These are phyloP conservation scores for Cryptosporidium sp. DNA, from an alignment of 169 alveolate genomes.

Conservation along the genomic window DNA sequence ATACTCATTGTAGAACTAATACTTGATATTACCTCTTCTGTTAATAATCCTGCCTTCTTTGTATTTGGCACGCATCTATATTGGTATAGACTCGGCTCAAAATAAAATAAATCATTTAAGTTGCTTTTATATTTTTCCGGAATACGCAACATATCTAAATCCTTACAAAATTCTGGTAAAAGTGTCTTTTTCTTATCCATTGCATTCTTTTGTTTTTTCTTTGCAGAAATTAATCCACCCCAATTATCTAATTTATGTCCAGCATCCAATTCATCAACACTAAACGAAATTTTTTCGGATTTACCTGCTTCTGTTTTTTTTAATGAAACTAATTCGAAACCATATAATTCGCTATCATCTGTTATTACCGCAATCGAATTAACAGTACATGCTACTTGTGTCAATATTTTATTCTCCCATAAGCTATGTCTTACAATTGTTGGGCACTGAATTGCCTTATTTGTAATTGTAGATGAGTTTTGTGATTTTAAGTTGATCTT, in stretches of 20 bases:
- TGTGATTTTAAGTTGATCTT: conserved; percentile 51
- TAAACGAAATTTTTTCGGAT: conserved; percentile 24
- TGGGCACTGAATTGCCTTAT: conserved; percentile 71
- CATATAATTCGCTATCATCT: conserved; percentile 67
- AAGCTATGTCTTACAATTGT: conserved; percentile 64
- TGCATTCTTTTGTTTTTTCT: conserved; percentile 34
- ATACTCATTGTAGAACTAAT: conserved; percentile 73
- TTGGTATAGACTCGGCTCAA: conserved; percentile 65
- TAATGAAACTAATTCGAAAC: conserved; percentile 47
- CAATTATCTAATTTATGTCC: conserved; percentile 26
- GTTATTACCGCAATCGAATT: conserved; percentile 73
- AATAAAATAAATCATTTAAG: conserved; percentile 55
- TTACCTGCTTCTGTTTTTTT: conserved; percentile 64
- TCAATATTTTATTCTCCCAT: conserved; percentile 68
- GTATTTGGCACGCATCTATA: conserved; percentile 71
- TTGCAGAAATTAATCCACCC: conserved; percentile 29
- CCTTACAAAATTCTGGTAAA: conserved; percentile 58
- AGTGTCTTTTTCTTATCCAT: conserved; percentile 42
- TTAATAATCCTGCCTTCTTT: conserved; percentile 67
- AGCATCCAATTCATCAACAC: neutral
- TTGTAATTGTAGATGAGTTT: conserved; percentile 1
- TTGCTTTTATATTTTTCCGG: conserved; percentile 36
- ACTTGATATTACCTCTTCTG: conserved; percentile 66
- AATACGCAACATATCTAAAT: conserved; percentile 26
- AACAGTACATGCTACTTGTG: conserved; percentile 68